These are phyloP conservation scores for Hanseniaspora mollemarum DNA, from an alignment of 805 yeast genomes.

Conservation along the genomic window DNA sequence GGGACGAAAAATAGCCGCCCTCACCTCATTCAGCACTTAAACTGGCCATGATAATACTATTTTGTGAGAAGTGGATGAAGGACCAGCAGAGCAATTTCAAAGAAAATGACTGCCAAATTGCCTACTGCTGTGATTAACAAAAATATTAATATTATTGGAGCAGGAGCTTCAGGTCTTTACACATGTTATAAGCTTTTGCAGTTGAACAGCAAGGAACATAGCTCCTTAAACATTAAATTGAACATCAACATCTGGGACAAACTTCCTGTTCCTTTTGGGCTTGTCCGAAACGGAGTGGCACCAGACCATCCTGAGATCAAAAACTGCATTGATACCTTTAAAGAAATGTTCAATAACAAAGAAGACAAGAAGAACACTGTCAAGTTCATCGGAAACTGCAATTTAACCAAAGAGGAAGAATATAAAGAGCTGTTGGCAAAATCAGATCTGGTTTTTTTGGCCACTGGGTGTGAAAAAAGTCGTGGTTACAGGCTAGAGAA, in stretches of 20 bases:
- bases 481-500: constrained; percentile 43
- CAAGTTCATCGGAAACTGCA: constrained; percentile 59
- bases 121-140: neutral
- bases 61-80: no score
- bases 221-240: constrained; percentile 27
- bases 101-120: neutral
- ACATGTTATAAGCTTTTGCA: constrained; percentile 65
- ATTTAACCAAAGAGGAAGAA: constrained; percentile 39
- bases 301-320: constrained; percentile 98
- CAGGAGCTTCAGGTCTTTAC: constrained; percentile 96
- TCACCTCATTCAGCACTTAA: no score
- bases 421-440: constrained; percentile 2
- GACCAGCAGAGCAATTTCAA: neutral
- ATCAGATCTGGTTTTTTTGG: constrained; percentile 54
- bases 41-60: no score
- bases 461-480: constrained; percentile 60
- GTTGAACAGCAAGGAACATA: constrained; percentile 21
- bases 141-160: constrained; percentile 67
- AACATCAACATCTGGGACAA: constrained; percentile 69
- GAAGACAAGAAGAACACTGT: constrained; percentile 28
- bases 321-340: constrained; percentile 60
- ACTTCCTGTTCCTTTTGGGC: constrained; percentile 82
- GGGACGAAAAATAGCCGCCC: no score
- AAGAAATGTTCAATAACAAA: constrained; percentile 33
- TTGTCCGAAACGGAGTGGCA: constrained; percentile 91